Evolutionary conservation across 768 basidiomycete genomes (phyloP), one percentile per base, ranked within the genome.

Genomic region (Ramaria sp.): DNA sequence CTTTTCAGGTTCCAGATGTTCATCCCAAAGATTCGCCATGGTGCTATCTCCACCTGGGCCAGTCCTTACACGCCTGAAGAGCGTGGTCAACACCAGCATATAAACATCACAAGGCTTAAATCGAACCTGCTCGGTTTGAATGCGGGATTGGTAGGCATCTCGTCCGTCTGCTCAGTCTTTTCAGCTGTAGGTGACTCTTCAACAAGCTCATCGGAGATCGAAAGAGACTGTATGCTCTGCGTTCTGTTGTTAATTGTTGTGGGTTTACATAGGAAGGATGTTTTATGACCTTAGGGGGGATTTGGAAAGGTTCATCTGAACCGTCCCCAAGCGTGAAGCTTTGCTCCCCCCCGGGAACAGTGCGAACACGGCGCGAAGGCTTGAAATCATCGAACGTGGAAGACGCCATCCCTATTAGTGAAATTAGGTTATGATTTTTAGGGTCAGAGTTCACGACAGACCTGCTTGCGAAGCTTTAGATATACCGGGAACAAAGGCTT

Each of bases 281-380:
- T 28, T 2, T 20, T n/a, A 41, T 6, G 15, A 45, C 43, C 43
- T 53, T 36, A 13, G 39, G 7, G 6, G 36, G 51, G 62, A 83
- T 82, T 25, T 74, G 79, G 8, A 76, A 71, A 18, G 57, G 56
- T 41, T 68, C 70, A 22, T 53, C 55, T 39, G 30, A 36, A 30
- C 34, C 58, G 57, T 65, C 58, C 2, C 66, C 74, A 59, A 83
- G 81, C 48, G 81, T 77, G 38, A 70, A 70, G 6, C 9, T 56
- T 53, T 75, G 75, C 16, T 69, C 63, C 25, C 80, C 78, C 42
- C 79, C 78, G 38, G 80, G 79, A 44, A 67, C 72, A 2, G 73
- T 70, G 32, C 80, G 73, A 12, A 80, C 80, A 42, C 79, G 77
- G n/a, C 79, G 74, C 22, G 75, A 71, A 16, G 81, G 79, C 56